Conservation (phyloP, 202 grass and related monocot species). For the Setaria viridis region DNA sequence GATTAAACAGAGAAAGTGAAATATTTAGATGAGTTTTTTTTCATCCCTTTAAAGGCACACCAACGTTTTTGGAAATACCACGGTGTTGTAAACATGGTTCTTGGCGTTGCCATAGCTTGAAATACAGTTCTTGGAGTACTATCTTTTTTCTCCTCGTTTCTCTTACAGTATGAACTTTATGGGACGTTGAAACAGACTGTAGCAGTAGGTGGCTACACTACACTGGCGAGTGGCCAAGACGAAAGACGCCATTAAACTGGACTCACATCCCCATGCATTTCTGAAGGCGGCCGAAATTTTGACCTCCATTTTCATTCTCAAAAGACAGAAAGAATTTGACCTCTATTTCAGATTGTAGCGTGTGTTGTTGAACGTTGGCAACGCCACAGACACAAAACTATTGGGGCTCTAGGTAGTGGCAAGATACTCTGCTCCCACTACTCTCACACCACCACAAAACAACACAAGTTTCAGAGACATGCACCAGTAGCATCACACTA, state of each 20-base stretch:
- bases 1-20: neutral
- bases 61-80: neutral
- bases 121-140: neutral
- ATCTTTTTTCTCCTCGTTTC: neutral
- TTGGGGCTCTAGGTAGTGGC: conserved; percentile 29
- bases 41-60: neutral
- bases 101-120: neutral
- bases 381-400: conserved; percentile 23
- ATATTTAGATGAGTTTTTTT: too few species aligned
- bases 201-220: neutral
- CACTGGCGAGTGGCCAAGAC: neutral
- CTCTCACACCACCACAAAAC: neutral
- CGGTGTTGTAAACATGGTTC: neutral
- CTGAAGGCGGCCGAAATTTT: conserved; percentile 43
- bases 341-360: conserved; percentile 36
- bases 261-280: conserved; percentile 39
- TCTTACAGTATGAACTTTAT: neutral
- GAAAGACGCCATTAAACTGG: conserved; percentile 41
- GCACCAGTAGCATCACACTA: neutral
- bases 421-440: conserved; percentile 45
- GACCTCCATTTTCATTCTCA: conserved; percentile 34
- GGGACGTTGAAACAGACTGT: conserved; percentile 29
- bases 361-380: conserved; percentile 34
- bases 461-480: neutral
- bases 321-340: conserved; percentile 43